These are phyloP conservation scores for Podospora pseudopauciseta DNA, from an alignment of 495 filamentous ascomycete species.

Conservation along the genomic window DNA sequence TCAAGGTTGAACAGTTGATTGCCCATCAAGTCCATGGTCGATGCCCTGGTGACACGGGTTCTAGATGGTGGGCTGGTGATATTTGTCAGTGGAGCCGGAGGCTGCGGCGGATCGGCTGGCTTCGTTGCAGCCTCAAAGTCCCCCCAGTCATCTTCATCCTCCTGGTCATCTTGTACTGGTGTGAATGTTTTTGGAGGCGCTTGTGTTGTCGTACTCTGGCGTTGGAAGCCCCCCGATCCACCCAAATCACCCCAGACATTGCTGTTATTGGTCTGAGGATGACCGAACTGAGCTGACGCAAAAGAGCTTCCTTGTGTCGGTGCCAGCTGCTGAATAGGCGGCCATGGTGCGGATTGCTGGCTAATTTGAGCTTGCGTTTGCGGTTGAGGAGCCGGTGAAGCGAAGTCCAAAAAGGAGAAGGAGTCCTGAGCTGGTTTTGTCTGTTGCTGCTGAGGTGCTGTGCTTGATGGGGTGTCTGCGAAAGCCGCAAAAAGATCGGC, in stretches of 20 bases:
- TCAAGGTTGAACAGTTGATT: slow-evolving; percentile 42
- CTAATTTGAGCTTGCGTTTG: slow-evolving; percentile 11
- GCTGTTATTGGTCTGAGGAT: slow-evolving; percentile 9
- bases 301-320: slow-evolving; percentile 17
- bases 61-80: slow-evolving; percentile 15
- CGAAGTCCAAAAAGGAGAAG: slow-evolving; percentile 21
- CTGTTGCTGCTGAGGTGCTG: slow-evolving; percentile 29
- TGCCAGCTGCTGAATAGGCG: slow-evolving; percentile 17
- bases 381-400: slow-evolving; percentile 14
- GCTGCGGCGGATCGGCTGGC: slow-evolving; percentile 11
- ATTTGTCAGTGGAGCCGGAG: slow-evolving; percentile 1
- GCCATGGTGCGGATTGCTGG: slow-evolving; percentile 25
- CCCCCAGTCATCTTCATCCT: slow-evolving; percentile 72
- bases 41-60: slow-evolving; percentile 36
- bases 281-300: slow-evolving; percentile 14
- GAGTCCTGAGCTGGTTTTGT: slow-evolving; percentile 20
- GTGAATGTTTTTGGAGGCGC: background rate
- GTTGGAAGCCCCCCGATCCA: slow-evolving; percentile 17
- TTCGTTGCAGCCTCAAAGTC: slow-evolving; percentile 61
- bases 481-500: slow-evolving; percentile 73
- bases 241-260: slow-evolving; percentile 22
- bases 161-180: slow-evolving; percentile 35
- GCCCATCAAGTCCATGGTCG: slow-evolving; percentile 43
- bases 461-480: slow-evolving; percentile 40
- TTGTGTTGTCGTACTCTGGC: background rate